Conservation (phyloP, 2,329 filamentous ascomycete genomes). For the Neofusicoccum umdonicola region DNA sequence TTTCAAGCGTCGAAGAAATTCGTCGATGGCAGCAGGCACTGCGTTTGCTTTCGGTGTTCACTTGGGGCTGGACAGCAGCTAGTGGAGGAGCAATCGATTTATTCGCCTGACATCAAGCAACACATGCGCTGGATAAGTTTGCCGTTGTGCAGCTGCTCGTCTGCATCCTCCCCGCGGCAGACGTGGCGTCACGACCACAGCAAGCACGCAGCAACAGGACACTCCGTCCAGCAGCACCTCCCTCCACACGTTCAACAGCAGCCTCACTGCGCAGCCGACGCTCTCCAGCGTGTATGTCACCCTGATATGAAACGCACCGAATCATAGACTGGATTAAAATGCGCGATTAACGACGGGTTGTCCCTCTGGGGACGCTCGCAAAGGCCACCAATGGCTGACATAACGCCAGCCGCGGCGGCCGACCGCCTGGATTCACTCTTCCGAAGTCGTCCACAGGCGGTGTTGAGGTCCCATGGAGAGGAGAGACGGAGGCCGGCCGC, state of each 20-base stretch:
- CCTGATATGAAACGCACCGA: slow-evolving; percentile 55
- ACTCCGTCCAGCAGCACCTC: not conserved
- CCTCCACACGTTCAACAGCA: not conserved
- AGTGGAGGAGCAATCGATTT: not conserved
- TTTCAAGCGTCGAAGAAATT: not conserved
- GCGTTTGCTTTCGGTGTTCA: not conserved
- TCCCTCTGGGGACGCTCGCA: slow-evolving; percentile 46
- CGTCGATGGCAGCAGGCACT: not conserved
- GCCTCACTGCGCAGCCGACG: too few species aligned
- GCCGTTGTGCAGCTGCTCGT: not conserved
- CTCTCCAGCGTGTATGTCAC: slow-evolving; percentile 36
- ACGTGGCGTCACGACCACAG: not conserved
- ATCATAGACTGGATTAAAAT: slow-evolving; percentile 40
- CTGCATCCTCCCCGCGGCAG: not conserved
- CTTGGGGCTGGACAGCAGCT: not conserved
- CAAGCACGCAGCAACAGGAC: not conserved
- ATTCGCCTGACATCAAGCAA: not conserved
- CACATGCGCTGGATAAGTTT: too few species aligned
- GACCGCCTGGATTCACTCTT: slow-evolving; percentile 14
- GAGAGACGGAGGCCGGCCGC: not conserved
- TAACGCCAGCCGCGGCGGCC: slow-evolving; percentile 33
- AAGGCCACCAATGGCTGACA: slow-evolving; percentile 34
- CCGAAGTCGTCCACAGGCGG: slow-evolving; percentile 26
- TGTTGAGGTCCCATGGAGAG: slow-evolving; percentile 39
- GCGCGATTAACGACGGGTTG: slow-evolving; percentile 55